Percentiles rank a stretch among this genome's conserved stretches.
These are phyloP conservation scores for Pythium insidiosum DNA, from an alignment of 352 stramenopile species.

Conservation along the genomic window DNA sequence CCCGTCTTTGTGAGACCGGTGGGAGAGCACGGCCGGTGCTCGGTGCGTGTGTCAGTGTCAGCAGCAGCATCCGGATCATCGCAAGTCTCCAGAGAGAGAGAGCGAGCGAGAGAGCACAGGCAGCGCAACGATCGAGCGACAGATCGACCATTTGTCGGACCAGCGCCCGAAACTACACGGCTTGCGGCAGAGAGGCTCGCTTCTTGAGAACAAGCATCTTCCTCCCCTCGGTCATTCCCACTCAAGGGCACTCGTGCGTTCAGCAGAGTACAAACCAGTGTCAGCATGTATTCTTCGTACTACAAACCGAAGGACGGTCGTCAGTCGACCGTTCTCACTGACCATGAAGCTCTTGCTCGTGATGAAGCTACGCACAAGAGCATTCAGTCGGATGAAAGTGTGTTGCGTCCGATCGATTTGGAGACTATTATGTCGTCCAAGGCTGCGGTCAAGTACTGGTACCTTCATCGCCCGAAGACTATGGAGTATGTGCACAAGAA, in stretches of 20 bases:
- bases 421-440: slow-evolving; percentile 87
- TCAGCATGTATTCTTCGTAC: slow-evolving; percentile 83
- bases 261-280: background rate
- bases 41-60: no score
- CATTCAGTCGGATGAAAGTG: slow-evolving; percentile 76
- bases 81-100: background rate
- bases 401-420: slow-evolving; percentile 70
- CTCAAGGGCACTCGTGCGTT: background rate
- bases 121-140: background rate
- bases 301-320: slow-evolving; percentile 67
- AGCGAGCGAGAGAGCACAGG: background rate
- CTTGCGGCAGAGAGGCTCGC: no score
- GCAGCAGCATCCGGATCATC: no score
- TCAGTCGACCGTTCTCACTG: slow-evolving; percentile 64
- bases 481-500: slow-evolving; percentile 89
- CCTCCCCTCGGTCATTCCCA: background rate
- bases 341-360: slow-evolving; percentile 79
- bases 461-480: slow-evolving; percentile 81
- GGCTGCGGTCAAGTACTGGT: slow-evolving; percentile 86
- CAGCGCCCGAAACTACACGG: no score
- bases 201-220: background rate
- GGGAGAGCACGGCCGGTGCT: no score
- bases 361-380: slow-evolving; percentile 68
- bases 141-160: no score
- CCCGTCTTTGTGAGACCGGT: no score